Conservation (phyloP, 1,284 basidiomycete genomes). For the Ganoderma resinaceum region DNA sequence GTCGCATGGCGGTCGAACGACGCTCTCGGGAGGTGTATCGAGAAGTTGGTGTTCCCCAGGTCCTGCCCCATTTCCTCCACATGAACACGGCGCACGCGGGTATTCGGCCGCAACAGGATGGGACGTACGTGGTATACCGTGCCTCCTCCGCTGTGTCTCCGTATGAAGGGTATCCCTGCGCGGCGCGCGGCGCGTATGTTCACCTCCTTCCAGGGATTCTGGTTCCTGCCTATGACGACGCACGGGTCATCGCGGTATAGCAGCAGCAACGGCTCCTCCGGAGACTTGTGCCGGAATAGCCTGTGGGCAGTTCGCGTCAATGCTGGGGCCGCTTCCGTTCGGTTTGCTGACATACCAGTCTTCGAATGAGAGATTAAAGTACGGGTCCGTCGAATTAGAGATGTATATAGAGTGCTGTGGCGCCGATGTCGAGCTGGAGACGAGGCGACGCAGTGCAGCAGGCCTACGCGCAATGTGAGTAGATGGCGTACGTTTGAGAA, state of each 20-base stretch:
- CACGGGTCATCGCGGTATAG: constrained; percentile 92
- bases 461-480: not conserved
- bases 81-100: not conserved
- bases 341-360: constrained; percentile 76
- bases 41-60: constrained; percentile 97
- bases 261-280: constrained; percentile 77
- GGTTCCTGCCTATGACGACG: constrained; percentile 95
- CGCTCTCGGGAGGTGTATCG: constrained; percentile 86
- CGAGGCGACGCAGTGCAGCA: constrained; percentile 5
- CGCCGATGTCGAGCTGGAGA: constrained; percentile 8
- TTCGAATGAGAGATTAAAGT: constrained; percentile 94
- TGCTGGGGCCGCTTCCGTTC: not conserved
- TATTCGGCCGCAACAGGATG: not conserved
- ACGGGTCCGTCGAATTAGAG: constrained; percentile 85
- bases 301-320: constrained; percentile 54
- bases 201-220: constrained; percentile 99
- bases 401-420: constrained; percentile 74
- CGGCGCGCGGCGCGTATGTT: constrained; percentile 66
- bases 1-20: constrained; percentile 86
- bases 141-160: constrained; percentile 94
- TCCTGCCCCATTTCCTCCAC: constrained; percentile 64
- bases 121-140: constrained; percentile 93
- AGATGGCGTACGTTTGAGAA: not conserved
- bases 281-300: constrained; percentile 82
- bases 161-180: constrained; percentile 78